Conservation (phyloP, 495 filamentous ascomycete genomes). For the Xylaria scruposa region DNA sequence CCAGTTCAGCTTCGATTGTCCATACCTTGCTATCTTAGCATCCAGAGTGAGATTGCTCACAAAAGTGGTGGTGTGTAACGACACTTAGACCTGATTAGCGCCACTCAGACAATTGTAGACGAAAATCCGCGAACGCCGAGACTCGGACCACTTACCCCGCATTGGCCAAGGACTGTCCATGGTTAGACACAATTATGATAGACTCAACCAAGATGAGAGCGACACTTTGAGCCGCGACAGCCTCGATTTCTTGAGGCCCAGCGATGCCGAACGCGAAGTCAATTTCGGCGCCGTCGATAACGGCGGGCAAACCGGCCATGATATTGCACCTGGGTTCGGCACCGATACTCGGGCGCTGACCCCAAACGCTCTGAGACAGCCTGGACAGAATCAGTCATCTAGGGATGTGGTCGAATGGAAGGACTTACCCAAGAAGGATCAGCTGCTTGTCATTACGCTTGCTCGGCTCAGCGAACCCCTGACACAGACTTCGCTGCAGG, state of each 20-base stretch:
- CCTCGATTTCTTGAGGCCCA: neutral
- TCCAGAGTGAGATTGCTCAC: neutral
- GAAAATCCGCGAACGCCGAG: neutral
- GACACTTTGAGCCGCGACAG: conserved; percentile 1
- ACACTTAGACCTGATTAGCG: neutral
- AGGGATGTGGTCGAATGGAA: conserved; percentile 64
- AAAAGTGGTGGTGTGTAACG: neutral
- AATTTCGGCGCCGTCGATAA: neutral
- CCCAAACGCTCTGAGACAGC: neutral
- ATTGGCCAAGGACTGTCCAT: neutral
- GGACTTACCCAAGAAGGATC: conserved; percentile 74
- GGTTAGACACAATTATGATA: conserved; percentile 1
- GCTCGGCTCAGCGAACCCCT: conserved; percentile 80
- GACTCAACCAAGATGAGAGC: neutral
- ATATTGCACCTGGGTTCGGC: neutral
- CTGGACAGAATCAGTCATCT: neutral
- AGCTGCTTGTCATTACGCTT: conserved; percentile 75
- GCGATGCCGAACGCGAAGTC: neutral
- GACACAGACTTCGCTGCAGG: conserved; percentile 76
- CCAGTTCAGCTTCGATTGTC: neutral
- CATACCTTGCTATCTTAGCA: neutral
- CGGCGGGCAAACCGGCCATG: neutral
- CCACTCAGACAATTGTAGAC: neutral
- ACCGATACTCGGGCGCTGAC: neutral
- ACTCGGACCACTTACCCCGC: conserved; percentile 3